Evolutionary conservation across 805 yeast genomes (phyloP).

Genomic region (Pichia cephalocereana): DNA sequence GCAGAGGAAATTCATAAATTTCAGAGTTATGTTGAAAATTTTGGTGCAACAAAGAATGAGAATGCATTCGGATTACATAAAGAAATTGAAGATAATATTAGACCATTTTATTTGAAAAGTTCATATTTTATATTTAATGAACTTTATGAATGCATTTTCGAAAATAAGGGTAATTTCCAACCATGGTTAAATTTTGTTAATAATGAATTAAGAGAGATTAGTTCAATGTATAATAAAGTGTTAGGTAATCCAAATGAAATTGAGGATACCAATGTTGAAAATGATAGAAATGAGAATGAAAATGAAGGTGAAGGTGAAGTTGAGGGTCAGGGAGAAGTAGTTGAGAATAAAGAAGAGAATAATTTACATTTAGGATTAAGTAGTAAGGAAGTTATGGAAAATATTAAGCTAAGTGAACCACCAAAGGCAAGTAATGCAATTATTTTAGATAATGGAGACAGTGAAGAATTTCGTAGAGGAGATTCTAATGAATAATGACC

Average conservation of each 20-base stretch:
- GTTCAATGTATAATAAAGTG: slow-evolving; percentile 49
- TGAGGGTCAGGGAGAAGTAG: background rate
- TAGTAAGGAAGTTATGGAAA: slow-evolving; percentile 8
- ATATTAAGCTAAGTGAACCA: slow-evolving; percentile 10
- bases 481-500: slow-evolving; percentile 1
- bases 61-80: slow-evolving; percentile 23
- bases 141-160: slow-evolving; percentile 24
- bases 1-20: slow-evolving; percentile 55
- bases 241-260: slow-evolving; percentile 37
- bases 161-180: slow-evolving; percentile 13
- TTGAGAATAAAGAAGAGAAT: background rate
- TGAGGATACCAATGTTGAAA: slow-evolving; percentile 4
- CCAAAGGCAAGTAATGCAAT: slow-evolving; percentile 23
- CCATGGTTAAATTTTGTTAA: slow-evolving; percentile 44
- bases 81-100: slow-evolving; percentile 20
- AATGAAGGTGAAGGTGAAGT: background rate
- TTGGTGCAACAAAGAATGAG: slow-evolving; percentile 26
- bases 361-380: slow-evolving; percentile 8
- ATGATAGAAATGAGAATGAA: background rate
- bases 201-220: slow-evolving; percentile 39
- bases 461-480: slow-evolving; percentile 30
- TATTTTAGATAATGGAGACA: slow-evolving; percentile 31
- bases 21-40: slow-evolving; percentile 27
- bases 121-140: slow-evolving; percentile 25
- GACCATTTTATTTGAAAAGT: slow-evolving; percentile 23